These are phyloP conservation scores for Zygoascus biomembranicola DNA, from an alignment of 805 yeast species.

Conservation along the genomic window DNA sequence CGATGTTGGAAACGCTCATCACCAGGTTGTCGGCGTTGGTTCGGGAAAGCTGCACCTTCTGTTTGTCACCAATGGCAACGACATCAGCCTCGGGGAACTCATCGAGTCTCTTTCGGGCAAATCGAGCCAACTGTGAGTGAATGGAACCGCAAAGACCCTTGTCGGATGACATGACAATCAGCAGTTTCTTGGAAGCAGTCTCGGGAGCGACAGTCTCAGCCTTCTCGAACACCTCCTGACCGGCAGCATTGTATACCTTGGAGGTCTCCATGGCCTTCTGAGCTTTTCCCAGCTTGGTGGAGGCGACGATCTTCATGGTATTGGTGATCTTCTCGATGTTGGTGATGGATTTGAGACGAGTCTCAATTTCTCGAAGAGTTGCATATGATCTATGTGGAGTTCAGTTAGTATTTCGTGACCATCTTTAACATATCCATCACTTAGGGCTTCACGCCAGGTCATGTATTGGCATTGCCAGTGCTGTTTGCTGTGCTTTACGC, in stretches of 20 bases:
- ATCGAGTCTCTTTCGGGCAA: constrained; percentile 60
- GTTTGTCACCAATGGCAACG: constrained; percentile 90
- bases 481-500: too few species aligned
- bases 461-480: too few species aligned
- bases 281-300: constrained; percentile 92
- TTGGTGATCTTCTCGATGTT: constrained; percentile 99
- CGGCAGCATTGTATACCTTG: constrained; percentile 75
- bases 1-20: constrained; percentile 81
- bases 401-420: not conserved
- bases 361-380: constrained; percentile 96
- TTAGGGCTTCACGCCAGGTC: too few species aligned
- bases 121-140: constrained; percentile 90
- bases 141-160: constrained; percentile 99
- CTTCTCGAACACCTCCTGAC: constrained; percentile 66
- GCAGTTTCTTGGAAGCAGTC: constrained; percentile 53
- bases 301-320: constrained; percentile 99
- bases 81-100: constrained; percentile 65
- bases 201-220: constrained; percentile 65
- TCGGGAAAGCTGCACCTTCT: constrained; percentile 82
- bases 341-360: constrained; percentile 95
- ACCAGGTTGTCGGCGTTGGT: constrained; percentile 60
- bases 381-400: constrained; percentile 78
- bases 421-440: not conserved
- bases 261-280: constrained; percentile 89
- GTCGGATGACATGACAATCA: constrained; percentile 89